Evolutionary conservation across 2,329 filamentous ascomycete species (phyloP), one percentile per base, ranked within the genome.

Genomic region (Colletotrichum sp.): DNA sequence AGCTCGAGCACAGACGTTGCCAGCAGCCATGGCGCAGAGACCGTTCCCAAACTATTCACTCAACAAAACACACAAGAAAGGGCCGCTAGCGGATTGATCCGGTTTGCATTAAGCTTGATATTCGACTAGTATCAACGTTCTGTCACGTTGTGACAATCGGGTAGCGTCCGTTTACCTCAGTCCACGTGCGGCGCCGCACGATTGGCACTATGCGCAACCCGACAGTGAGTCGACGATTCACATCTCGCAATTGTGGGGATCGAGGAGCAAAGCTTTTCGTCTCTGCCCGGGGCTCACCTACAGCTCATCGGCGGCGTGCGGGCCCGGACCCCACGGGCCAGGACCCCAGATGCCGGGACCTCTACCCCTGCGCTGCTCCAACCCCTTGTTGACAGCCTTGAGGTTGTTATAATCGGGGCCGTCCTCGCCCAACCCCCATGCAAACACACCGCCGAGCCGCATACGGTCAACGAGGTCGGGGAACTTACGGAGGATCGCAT

Each of bases 341-440:
- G 72, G 47, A 12, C 55, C 54, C 70, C 65, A 70, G 6, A 61
- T 43, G 4, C 62, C 67, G 6, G 54, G 54, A 6, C 16, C 13
- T 13, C 67, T 58, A 18, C 21, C 4, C 33, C 34, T 63, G 38
- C 73, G 66, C 47, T 74, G 6, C 34, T 54, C 74, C 62, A 83
- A 54, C 7, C 78, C 79, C 11, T 79, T 65, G 66, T 76, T 79
- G 27, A 83, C 76, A 6, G 84, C 84, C 38, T 76, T 75, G 13
- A 89, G 79, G 69, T 86, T 86, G 24, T 79, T 76, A 72, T 86
- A 90, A 5, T 78, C 68, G 1, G 85, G 84, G 3, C 85, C 87
- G 72, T 95, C 93, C 82, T 95, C 93, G 3, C 92, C 93, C 72
- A 95, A 78, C 24, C 91, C 93, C 93, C 93, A 95, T 1, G 93